Evolutionary conservation across 2,329 filamentous ascomycete species (phyloP).

Genomic region (Hymenoscyphus occultus): DNA sequence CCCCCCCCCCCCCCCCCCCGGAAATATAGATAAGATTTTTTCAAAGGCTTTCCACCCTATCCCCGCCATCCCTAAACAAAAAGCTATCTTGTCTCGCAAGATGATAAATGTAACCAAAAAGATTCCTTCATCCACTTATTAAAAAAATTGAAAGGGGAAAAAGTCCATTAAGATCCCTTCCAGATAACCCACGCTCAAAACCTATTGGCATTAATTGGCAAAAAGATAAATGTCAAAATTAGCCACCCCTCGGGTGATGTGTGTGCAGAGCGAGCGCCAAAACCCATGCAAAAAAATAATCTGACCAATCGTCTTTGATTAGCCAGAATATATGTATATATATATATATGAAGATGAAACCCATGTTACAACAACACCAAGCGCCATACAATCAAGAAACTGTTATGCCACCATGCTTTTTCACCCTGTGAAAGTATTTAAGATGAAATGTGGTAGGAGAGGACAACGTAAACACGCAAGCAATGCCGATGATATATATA

Average conservation of each 20-base stretch:
- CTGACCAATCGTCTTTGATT: background rate
- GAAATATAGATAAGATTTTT: background rate
- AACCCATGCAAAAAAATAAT: background rate
- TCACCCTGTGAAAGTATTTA: constrained; percentile 15
- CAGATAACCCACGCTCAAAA: background rate
- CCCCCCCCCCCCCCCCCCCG: background rate
- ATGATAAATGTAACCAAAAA: background rate
- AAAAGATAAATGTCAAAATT: background rate
- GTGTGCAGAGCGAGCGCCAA: constrained; percentile 2
- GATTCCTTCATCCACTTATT: background rate
- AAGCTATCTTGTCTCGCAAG: constrained; percentile 1
- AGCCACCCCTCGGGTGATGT: background rate
- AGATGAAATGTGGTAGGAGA: constrained; percentile 11
- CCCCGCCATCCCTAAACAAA: background rate
- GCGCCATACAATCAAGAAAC: constrained; percentile 20
- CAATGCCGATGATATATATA: constrained; percentile 21
- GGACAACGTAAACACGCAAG: constrained; percentile 27
- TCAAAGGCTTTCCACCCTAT: background rate
- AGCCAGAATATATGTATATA: background rate
- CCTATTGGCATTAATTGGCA: background rate
- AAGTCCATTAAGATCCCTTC: background rate
- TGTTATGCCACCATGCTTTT: constrained; percentile 14
- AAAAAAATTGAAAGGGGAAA: background rate
- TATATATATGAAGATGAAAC: background rate
- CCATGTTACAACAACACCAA: constrained; percentile 12